Percentiles rank a stretch among this genome's conserved stretches.
Conservation (phyloP, 148 eudicot species). For the Fagopyrum homotropicum region DNA sequence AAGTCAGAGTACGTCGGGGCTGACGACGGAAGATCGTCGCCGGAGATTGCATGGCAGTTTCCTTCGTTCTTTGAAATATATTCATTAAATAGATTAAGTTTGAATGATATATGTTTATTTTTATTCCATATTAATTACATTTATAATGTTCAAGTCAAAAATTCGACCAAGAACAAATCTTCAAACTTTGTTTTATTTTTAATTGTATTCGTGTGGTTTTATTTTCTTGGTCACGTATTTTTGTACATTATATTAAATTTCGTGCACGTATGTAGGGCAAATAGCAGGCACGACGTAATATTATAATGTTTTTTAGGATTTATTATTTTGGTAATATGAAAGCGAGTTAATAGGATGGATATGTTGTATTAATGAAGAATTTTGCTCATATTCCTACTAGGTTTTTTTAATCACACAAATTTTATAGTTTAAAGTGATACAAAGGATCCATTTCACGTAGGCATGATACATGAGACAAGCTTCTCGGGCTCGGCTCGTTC, state of each 20-base stretch:
- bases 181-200: constrained; percentile 3
- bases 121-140: background rate
- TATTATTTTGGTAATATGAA: background rate
- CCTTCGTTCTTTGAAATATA: background rate
- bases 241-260: background rate
- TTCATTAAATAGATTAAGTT: background rate
- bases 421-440: background rate
- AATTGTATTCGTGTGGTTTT: background rate
- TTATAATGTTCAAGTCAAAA: background rate
- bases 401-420: background rate
- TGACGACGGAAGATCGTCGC: background rate
- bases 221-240: background rate
- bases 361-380: background rate
- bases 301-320: background rate
- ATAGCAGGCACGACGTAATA: background rate
- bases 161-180: background rate
- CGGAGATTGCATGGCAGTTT: background rate
- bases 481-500: too few relatives aligned
- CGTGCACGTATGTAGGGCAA: background rate
- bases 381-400: too few relatives aligned
- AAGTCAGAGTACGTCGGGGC: background rate
- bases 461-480: too few relatives aligned
- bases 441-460: too few relatives aligned
- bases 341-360: background rate
- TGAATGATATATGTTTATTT: background rate